Evolutionary conservation across 139 green algal genomes (phyloP).

Genomic region (Mychonastes homosphaera): DNA sequence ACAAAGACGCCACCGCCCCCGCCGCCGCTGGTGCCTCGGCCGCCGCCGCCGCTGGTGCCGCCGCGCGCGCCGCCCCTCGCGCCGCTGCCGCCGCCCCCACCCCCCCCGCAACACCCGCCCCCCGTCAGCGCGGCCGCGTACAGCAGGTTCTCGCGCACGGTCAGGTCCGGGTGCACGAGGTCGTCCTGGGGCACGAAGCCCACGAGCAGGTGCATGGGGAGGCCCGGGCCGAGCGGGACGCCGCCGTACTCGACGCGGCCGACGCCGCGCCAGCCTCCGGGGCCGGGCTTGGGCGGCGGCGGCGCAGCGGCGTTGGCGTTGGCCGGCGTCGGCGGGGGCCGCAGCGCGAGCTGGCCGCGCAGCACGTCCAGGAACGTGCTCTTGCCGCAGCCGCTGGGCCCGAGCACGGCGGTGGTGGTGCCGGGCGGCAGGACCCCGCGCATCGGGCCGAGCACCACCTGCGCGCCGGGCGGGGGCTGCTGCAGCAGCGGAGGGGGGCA

Average conservation of each 20-base stretch:
- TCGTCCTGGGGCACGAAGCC: constrained; percentile 76
- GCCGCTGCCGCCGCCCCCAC: no score
- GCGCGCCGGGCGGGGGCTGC: no score
- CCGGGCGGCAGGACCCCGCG: constrained; percentile 17
- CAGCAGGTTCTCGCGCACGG: constrained; percentile 22
- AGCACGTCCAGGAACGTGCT: constrained; percentile 39
- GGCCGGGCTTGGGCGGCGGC: background rate
- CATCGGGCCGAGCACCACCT: background rate
- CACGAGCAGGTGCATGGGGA: constrained; percentile 8
- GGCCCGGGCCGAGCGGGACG: background rate
- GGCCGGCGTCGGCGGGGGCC: background rate
- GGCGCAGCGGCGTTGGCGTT: background rate
- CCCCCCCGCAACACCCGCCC: no score
- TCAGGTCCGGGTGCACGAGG: constrained; percentile 50
- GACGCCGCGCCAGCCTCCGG: background rate
- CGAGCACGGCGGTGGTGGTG: constrained; percentile 27
- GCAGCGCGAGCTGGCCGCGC: constrained; percentile 15
- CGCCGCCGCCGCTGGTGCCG: no score
- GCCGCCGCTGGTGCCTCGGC: no score
- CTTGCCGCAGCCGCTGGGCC: constrained; percentile 33
- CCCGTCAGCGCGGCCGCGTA: background rate
- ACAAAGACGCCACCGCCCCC: no score
- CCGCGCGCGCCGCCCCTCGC: no score
- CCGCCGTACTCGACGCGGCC: background rate
- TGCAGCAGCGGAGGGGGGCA: no score